Evolutionary conservation across 257 asterid species (phyloP), one percentile per base, ranked within the genome.

Genomic region (Jacaranda mimosifolia): DNA sequence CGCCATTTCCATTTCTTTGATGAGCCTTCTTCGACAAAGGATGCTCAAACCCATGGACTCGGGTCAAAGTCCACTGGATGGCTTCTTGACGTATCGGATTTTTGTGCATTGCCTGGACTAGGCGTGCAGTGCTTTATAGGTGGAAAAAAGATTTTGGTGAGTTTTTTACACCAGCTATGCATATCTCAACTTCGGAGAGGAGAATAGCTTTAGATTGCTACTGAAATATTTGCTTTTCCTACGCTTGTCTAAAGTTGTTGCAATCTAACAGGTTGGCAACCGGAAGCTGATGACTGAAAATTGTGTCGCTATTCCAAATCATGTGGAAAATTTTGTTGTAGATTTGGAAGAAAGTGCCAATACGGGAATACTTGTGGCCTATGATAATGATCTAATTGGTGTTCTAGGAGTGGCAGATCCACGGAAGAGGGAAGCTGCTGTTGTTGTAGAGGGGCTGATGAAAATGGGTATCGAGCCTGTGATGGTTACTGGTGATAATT

Each of bases 401-500:
- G 90, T 86, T 42, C 83, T 91, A 55, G 97, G 97, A 39, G 86
- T 91, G 79, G 89, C 97, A 43, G 94, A 91, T 84, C 91, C 97
- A 35, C 80, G 89, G 42, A 89, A 91, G 88, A 86, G 97, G 86
- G 97, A 91, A 89, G 97, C 97, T 68, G 85, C 94, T 52, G 87
- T 91, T 60, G 97, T 91, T 45, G 71, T 91, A 48, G 91, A 91
- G 77, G 92, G 91, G 75, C 97, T 91, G 65, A 12, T 63, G 56
- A 91, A 89, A 86, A 91, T 91, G 91, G 97, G 97, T 3, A 81
- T 91, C 74, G 77, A 52, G 32, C 91, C 97, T 75, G 88, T 91
- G 74, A 89, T 91, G 94, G 97, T 91, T 74, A 91, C 97, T 21
- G 97, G 97, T 77, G 97, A 91, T 86, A 91, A 91, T 73, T 85